Base-by-base conservation (phyloP, 192 early-diverging fungal species). In the Pecoramyces ruminantium region DNA sequence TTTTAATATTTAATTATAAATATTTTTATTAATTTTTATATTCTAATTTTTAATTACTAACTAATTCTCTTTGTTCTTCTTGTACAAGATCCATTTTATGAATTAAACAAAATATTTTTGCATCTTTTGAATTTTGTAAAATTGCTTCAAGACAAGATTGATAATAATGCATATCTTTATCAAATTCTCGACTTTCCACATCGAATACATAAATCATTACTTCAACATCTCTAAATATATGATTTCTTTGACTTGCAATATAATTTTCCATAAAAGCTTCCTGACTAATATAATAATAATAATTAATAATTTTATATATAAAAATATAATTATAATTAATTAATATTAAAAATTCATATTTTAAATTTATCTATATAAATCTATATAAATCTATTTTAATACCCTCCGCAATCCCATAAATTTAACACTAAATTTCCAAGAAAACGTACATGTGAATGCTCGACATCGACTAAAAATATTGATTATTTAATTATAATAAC, bases 171-270 rank as follows among this genome's bases (percentile, higher is more conserved):
- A 98, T 89, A 84, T 99, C 97, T 84, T 93, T 92, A 83, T 97
- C 95, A 78, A 91, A 88, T 81, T 97, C 96, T 30, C 94, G 88
- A 38, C 92, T 93, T 86, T 97, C 97, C 42, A 97, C 91, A 86
- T 98, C 96, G 87, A 99, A 98, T 79, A 99, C 96, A 82, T 97
- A 99, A 82, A 99, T 99, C 25, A 99, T 89, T n/a, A 99, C 96
- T 86, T 99, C 96, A 6, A 99, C 97, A 85, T 97, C 96, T 77
- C 94, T 92, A 85, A 99, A 99, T 78, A 99, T 96, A 82, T 94
- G 94, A 80, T 99, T 96, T 79, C 93, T 88, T 79, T 97, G 94
- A 42, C 94, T 90, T 12, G 93, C 90, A 87, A 98, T 92, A 85
- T 97, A 99, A 85, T 94, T 97, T 84, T 98, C 96, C 94, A 98